Base-by-base conservation (phyloP, 148 eudicot species). In the Agrostemma githago region DNA sequence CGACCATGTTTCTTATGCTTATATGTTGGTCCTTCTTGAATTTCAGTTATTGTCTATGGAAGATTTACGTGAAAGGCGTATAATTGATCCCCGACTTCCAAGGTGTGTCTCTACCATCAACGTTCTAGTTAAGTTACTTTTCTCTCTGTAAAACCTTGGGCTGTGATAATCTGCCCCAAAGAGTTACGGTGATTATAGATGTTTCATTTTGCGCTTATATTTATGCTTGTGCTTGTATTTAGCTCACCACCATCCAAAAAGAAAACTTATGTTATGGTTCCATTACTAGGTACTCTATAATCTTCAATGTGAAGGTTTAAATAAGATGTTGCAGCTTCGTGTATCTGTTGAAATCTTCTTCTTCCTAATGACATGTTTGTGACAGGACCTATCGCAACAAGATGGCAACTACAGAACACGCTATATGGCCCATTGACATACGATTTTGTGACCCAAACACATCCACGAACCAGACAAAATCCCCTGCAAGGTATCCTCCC, bases 361-460 rank as follows among this genome's bases (percentile, higher is more conserved):
- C 17, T 19, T 71, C 41, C 56, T 80, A 68, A 26, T 64, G 6
- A 26, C 58, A 6, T 76, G 53, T 62, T 70, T 79, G 62, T 67
- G 70, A 82, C 95, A 96, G 99, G 88, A 81, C 91, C 61, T 92
- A 92, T 77, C 90, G 99, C 62, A 90, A 88, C 85, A 96, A 92
- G 85, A 89, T 89, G 74, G 94, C 96, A 53, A 76, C 80, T 39
- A 17, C 84, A 62, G 51, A 82, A 56, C 77, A 82, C 76, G 75
- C 80, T 44, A 85, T 88, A 17, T 92, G 96, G 97, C 99, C 99
- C 19, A 84, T 96, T 61, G 97, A 96, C 68, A 89, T 92, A 79
- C 86, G 90, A 67, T 92, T 96, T 82, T 96, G 99, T 80, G 92
- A 92, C 42, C 94, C 96, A 70, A 83, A 69, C 72, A 78, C 87